phyloP scores from a whole-genome alignment of 1,284 basidiomycete species.

The Ustilago tritici region DNA sequence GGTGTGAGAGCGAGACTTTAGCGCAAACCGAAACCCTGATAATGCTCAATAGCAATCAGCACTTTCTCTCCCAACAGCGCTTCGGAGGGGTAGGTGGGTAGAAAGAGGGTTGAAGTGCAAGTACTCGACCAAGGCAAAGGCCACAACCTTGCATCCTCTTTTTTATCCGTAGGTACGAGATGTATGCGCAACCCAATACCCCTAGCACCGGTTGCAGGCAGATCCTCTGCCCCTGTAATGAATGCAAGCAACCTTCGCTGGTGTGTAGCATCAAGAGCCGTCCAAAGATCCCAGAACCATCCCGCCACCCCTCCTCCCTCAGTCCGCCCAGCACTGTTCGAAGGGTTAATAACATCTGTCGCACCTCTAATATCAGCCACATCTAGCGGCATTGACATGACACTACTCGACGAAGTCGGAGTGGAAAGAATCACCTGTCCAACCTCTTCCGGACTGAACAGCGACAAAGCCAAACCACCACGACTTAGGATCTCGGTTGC shows the following conservation, averaged over 20 bases:
- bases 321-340: not conserved
- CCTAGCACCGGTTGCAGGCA: conserved; percentile 48
- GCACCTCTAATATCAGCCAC: conserved; percentile 29
- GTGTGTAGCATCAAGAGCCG: conserved; percentile 10
- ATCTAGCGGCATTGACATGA: conserved; percentile 30
- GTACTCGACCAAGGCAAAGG: conserved; percentile 60
- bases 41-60: conserved; percentile 52
- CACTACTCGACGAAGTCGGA: conserved; percentile 8
- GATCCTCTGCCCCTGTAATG: conserved; percentile 57
- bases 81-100: conserved; percentile 40
- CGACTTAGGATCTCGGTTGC: conserved; percentile 22
- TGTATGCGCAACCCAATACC: conserved; percentile 54
- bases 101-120: conserved; percentile 58
- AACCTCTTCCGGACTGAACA: conserved; percentile 26
- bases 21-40: conserved; percentile 55
- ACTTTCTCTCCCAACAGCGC: conserved; percentile 40
- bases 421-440: conserved; percentile 27
- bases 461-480: conserved; percentile 44
- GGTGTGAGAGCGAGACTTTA: conserved; percentile 2
- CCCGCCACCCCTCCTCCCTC: not conserved
- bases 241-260: conserved; percentile 57
- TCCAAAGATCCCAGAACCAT: conserved; percentile 54
- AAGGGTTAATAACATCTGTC: conserved; percentile 31
- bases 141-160: conserved; percentile 17
- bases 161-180: conserved; percentile 24